phyloP scores from a whole-genome alignment of 768 basidiomycete species.

The Leucocoprinus leucothites region DNA sequence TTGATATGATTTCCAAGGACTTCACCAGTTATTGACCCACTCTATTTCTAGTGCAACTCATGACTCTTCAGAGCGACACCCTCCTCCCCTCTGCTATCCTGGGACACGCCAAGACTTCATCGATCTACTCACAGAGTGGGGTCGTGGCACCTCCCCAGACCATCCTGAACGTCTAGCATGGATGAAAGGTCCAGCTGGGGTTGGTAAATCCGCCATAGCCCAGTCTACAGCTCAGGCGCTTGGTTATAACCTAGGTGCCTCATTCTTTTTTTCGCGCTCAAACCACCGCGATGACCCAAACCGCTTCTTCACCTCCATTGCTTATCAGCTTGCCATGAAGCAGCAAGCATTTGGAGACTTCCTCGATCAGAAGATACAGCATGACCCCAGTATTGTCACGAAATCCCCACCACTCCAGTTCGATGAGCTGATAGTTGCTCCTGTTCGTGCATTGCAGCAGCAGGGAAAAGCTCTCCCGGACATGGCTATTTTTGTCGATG shows the following conservation, averaged over 20 bases:
- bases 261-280: constrained; percentile 1
- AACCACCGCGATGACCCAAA: not conserved
- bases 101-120: not conserved
- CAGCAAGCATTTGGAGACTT: too few relatives aligned
- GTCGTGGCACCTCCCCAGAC: not conserved
- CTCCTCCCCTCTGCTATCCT: not conserved
- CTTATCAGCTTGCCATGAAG: not conserved
- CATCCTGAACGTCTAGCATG: not conserved
- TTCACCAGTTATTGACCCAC: too few relatives aligned
- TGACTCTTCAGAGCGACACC: not conserved
- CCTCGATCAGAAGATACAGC: too few relatives aligned
- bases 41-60: too few relatives aligned
- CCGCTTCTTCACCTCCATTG: not conserved
- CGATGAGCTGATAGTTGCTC: too few relatives aligned
- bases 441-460: too few relatives aligned
- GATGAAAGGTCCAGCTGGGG: not conserved
- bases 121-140: not conserved
- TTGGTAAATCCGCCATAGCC: not conserved
- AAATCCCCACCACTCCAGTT: too few relatives aligned
- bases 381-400: too few relatives aligned
- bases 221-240: not conserved
- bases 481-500: too few relatives aligned
- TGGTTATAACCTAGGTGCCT: not conserved
- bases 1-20: too few relatives aligned
- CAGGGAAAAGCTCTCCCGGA: too few relatives aligned